These are phyloP conservation scores for Fusarium scirpi DNA, from an alignment of 2,329 filamentous ascomycete genomes.

Conservation along the genomic window DNA sequence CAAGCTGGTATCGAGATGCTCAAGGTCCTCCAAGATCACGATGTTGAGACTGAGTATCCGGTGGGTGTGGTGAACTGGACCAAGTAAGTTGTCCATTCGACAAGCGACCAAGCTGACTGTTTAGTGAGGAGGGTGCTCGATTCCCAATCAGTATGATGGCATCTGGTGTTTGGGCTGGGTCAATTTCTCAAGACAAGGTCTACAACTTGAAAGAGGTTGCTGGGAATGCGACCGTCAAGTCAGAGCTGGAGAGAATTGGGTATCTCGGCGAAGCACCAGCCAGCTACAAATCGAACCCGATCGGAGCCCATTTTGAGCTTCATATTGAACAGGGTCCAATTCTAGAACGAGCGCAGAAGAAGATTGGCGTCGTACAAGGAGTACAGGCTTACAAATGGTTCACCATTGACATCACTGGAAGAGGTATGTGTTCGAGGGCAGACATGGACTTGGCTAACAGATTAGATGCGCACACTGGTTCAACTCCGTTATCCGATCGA, in stretches of 20 bases:
- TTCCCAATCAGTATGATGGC: conserved; percentile 81
- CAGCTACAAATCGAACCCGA: conserved; percentile 56
- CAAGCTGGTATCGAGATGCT: conserved; percentile 80
- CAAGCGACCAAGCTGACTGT: conserved; percentile 1
- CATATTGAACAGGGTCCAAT: conserved; percentile 78
- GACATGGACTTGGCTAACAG: conserved; percentile 46
- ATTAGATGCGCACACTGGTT: conserved; percentile 43
- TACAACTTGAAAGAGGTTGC: conserved; percentile 72
- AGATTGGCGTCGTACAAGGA: conserved; percentile 37
- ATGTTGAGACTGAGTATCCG: conserved; percentile 75
- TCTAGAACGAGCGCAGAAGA: conserved; percentile 29
- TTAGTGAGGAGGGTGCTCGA: conserved; percentile 81
- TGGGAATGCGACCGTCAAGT: conserved; percentile 44
- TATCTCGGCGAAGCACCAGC: conserved; percentile 68
- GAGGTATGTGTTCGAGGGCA: conserved; percentile 15
- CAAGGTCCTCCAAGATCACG: conserved; percentile 73
- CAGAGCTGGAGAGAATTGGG: conserved; percentile 75
- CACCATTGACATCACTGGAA: conserved; percentile 41
- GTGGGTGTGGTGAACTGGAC: conserved; percentile 85
- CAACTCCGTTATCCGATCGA: conserved; percentile 48
- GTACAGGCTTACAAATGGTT: conserved; percentile 48
- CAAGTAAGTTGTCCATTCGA: conserved; percentile 58
- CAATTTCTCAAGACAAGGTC: conserved; percentile 70
- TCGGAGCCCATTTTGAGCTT: conserved; percentile 83
- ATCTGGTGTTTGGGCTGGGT: conserved; percentile 82